Base-by-base conservation (phyloP, 495 filamentous ascomycete genomes). In the Antarctomyces pellizariae region DNA sequence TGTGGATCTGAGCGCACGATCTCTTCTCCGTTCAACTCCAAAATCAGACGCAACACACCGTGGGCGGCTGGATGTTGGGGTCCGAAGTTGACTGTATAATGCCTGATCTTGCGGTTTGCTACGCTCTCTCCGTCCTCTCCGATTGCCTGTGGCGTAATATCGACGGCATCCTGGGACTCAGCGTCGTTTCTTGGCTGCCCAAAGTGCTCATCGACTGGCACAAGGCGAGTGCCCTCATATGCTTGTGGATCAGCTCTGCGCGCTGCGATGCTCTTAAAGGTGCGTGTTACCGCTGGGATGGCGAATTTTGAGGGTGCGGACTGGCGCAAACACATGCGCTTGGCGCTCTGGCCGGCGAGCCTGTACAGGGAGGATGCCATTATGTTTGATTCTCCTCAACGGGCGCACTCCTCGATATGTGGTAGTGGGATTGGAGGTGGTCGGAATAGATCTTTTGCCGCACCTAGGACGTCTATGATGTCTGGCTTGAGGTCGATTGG, bases 21-120 rank as follows among this genome's bases (percentile, higher is more conserved):
- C 57, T 93, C 77, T 52, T 99, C 89, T 42, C 89, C 89, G 55
- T 77, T 93, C 41, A 99, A 62, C 45, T 99, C 89, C 43, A 95
- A 64, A 61, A 99, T 99, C 52, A 99, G 57, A 11, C 89, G 76
- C 42, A 99, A 55, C 70, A 99, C 89, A 44, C 89, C 89, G 61
- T 99, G 89, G 32, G 89, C 89, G 42, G 89, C 89, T 19, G 89
- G 89, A 57, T 99, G 89, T 60, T 99, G 89, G 35, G 89, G 89
- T 39, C 89, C 89, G 43, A 99, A 99, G 58, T 99, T 99, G 59
- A 99, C 84, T 3, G 89, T 99, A 57, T 99, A 99, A 50, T 99
- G 89, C 38, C 89, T 65, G 37, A 95, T 78, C 60, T 92, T 93
- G 44, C 89, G 69, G 44, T 69, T 58, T 36, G 60, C 54, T 30